phyloP scores from a whole-genome alignment of 139 green algal species.

The Picochlorum sp. region DNA sequence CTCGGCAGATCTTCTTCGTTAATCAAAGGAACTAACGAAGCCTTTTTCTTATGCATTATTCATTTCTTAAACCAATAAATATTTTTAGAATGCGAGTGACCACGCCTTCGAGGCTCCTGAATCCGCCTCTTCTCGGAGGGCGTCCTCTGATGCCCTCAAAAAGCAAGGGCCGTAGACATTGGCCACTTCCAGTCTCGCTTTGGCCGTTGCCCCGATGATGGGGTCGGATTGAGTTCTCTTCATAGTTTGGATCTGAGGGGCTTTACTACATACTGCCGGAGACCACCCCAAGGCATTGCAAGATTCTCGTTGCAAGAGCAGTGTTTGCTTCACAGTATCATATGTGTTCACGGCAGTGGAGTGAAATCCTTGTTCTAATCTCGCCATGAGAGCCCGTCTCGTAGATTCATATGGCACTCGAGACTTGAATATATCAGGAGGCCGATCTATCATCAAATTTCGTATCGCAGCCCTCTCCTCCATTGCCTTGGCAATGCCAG shows the following conservation, averaged over 20 bases:
- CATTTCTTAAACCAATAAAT: not conserved
- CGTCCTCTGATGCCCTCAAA: not conserved
- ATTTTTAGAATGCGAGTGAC: too few relatives aligned
- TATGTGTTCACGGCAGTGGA: not conserved
- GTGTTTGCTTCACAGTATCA: not conserved
- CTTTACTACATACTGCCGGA: not conserved
- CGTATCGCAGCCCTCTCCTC: constrained; percentile 4
- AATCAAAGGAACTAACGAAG: constrained; percentile 12
- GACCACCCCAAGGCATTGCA: not conserved
- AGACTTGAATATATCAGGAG: constrained; percentile 13
- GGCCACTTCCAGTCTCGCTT: not conserved
- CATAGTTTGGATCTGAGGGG: not conserved
- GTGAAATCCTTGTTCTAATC: not conserved
- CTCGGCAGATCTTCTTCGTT: constrained; percentile 2
- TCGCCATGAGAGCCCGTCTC: not conserved
- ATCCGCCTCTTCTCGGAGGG: too few relatives aligned
- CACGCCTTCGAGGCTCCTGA: too few relatives aligned
- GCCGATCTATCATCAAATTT: constrained; percentile 13
- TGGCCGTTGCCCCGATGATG: not conserved
- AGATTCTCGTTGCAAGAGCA: not conserved
- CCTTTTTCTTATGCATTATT: constrained; percentile 15
- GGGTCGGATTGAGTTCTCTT: constrained; percentile 1
- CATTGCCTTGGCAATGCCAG: constrained; percentile 11
- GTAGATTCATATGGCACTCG: not conserved
- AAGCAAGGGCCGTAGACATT: not conserved